These are phyloP conservation scores for Phalaenopsis aphrodite DNA, from an alignment of 106 monocot genomes.

Conservation along the genomic window DNA sequence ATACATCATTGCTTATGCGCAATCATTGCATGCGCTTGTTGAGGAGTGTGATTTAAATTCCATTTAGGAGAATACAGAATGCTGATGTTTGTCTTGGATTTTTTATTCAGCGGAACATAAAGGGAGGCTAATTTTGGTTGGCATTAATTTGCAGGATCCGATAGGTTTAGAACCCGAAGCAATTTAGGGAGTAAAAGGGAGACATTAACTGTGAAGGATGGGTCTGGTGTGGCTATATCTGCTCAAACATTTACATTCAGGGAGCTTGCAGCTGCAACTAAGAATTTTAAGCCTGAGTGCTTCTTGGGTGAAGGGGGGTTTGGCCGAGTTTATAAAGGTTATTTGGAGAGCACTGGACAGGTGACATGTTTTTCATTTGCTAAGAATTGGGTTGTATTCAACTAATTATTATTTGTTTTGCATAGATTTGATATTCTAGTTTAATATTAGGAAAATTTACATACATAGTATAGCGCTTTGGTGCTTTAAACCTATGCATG, in stretches of 20 bases:
- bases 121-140: background rate
- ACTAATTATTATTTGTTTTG: background rate
- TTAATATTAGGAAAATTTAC: background rate
- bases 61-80: background rate
- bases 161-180: slow-evolving; percentile 10
- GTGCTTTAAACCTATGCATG: too few species aligned
- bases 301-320: slow-evolving; percentile 54
- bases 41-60: background rate
- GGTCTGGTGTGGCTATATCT: slow-evolving; percentile 27
- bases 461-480: too few species aligned
- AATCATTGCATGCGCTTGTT: background rate
- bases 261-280: slow-evolving; percentile 36
- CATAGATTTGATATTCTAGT: background rate
- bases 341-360: slow-evolving; percentile 39
- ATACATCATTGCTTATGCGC: too few species aligned
- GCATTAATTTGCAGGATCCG: slow-evolving; percentile 21
- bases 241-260: slow-evolving; percentile 38
- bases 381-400: background rate
- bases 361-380: slow-evolving; percentile 14
- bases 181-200: slow-evolving; percentile 15
- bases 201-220: slow-evolving; percentile 19
- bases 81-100: background rate
- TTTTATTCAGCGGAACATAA: background rate
- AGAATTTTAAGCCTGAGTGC: slow-evolving; percentile 33
- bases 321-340: slow-evolving; percentile 44